Evolutionary conservation across 2,329 filamentous ascomycete genomes (phyloP), one percentile per base, ranked within the genome.

Genomic region (Aspergillus flavus): DNA sequence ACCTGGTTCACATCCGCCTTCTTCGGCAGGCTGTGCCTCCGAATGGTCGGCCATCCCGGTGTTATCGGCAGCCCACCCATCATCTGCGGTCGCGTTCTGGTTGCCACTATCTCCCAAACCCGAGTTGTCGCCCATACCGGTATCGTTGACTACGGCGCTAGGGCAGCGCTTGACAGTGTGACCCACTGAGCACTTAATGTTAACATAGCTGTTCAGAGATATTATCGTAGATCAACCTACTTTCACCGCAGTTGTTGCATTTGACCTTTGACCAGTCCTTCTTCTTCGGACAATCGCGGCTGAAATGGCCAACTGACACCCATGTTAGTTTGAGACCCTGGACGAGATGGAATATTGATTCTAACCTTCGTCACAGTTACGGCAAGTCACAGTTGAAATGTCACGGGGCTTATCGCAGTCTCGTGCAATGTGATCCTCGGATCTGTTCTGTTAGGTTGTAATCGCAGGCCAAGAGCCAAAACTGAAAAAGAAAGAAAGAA

Each of bases 341-440:
- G 54, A 23, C 19, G 56, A 23, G 16, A 23, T 46, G 7, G 26
- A 16, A 28, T n/a, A 11, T 12, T 21, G 14, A 21, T 60, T 1
- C 72, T 66, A 72, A 78, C 78, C 69, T 65, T 80, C 67, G 3
- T 82, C 80, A 48, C 81, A 83, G 69, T 83, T 83, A 14, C 78
- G 79, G 71, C 81, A 83, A 6, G 72, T 77, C 34, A 82, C 74
- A 14, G 70, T 78, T 1, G 75, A 75, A 23, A 76, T 69, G 58
- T 81, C 75, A 14, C 76, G 77, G 26, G 79, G 78, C 60, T 81
- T 69, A 30, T 80, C 78, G 52, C 81, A 83, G 1, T 82, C 80
- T 39, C 72, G 74, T 1, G 77, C 73, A 3, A 79, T 74, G 58
- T 83, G 81, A 5, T 80, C 79, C 68, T 80, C 75, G 3, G 79